Evolutionary conservation across 305 asterid species (phyloP), one percentile per base, ranked within the genome.

Genomic region (Striga hermonthica): DNA sequence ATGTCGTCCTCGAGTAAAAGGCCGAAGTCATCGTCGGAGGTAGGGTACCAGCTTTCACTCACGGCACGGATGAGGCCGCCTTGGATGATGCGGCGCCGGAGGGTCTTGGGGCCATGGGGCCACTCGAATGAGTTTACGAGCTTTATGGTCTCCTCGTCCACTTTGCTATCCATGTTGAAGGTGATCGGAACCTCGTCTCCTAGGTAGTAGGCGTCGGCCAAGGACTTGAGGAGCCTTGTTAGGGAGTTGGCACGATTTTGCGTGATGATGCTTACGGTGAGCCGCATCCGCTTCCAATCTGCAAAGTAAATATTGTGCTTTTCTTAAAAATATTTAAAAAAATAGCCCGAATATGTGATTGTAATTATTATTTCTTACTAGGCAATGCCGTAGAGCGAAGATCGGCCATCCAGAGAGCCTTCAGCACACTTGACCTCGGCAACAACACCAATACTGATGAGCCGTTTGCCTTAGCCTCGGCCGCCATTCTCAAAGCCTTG

Each of bases 1-100:
- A 93, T 93, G 60, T 93, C 98, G 41, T 93, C 98, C 72, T 93
- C 98, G 0, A 93, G 90, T 15, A 93, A 43, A 1, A 93, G 89
- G n/a, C 98, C 98, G 55, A 81, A 93, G 16, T 93, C 94, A 34
- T 93, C 85, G 58, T 93, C 95, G 0, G 96, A 82, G 3, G 97
- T 62, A 0, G 98, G 98, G 68, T 87, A 93, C 98, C 98, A 90
- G 73, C 96, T 90, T 57, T 93, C 97, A 10, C 92, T 90, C 3
- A 93, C 97, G 0, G 98, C 98, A 0, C 97, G 86, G 41, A 93
- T 90, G 0, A 93, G 88, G 38, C 98, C 98, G n/a, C 98, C 98
- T 59, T 90, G 98, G 75, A 93, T 86, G 84, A 93, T 90, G 57
- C 98, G 72, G 59, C 98, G 74, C 4, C 97, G 83, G 1, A 86